Conservation (phyloP, 768 basidiomycete species). For the Phaffia australis region DNA sequence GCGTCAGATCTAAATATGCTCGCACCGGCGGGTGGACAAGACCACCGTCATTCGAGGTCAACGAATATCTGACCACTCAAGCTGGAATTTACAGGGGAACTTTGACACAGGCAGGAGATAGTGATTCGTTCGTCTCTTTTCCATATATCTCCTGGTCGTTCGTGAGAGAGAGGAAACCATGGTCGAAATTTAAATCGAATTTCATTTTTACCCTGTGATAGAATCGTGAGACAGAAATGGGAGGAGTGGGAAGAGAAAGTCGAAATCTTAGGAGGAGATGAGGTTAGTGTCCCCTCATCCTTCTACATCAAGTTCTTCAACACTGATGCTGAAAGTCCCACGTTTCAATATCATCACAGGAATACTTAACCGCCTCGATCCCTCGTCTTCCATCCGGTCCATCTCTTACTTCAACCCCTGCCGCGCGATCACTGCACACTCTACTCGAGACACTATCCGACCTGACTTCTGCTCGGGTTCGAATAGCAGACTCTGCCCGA, state of each 20-base stretch:
- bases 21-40: constrained; percentile 38
- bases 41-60: constrained; percentile 66
- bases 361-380: constrained; percentile 43
- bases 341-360: constrained; percentile 25
- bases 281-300: constrained; percentile 37
- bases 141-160: no score
- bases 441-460: constrained; percentile 72
- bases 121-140: constrained; percentile 38
- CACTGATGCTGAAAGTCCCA: not conserved
- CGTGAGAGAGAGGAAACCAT: no score
- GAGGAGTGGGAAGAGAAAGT: constrained; percentile 73
- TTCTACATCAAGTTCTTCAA: not conserved
- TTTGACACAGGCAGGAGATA: constrained; percentile 57
- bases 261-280: constrained; percentile 57
- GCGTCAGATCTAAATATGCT: constrained; percentile 35
- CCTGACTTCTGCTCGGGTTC: constrained; percentile 50
- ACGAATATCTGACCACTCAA: constrained; percentile 58
- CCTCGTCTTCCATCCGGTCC: constrained; percentile 31
- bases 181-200: no score
- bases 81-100: constrained; percentile 62
- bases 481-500: constrained; percentile 56
- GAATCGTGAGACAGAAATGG: constrained; percentile 69
- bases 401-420: constrained; percentile 32
- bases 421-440: constrained; percentile 56
- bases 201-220: constrained; percentile 37